phyloP scores from a whole-genome alignment of 805 yeast species.

The Candida parachauliodes region DNA sequence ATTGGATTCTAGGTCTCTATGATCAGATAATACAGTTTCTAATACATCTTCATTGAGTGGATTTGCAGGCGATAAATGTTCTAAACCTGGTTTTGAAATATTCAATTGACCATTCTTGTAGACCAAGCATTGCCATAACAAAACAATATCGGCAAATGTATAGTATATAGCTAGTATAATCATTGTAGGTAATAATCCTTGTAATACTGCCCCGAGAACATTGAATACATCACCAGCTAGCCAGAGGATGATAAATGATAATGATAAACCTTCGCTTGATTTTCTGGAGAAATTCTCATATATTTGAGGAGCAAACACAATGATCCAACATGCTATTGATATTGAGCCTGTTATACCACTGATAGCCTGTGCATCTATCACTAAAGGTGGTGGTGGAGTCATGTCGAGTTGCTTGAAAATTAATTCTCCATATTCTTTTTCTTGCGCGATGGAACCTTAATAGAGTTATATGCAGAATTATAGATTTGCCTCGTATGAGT shows the following conservation, averaged over 20 bases:
- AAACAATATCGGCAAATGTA: constrained; percentile 82
- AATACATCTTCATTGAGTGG: constrained; percentile 71
- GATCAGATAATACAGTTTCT: constrained; percentile 54
- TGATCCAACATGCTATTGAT: constrained; percentile 96
- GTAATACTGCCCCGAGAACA: constrained; percentile 84
- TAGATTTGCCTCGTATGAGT: not conserved
- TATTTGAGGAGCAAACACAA: constrained; percentile 95
- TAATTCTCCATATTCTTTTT: not conserved
- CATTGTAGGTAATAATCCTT: constrained; percentile 93
- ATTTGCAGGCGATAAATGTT: constrained; percentile 84
- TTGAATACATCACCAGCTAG: constrained; percentile 91
- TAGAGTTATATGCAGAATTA: constrained; percentile 1
- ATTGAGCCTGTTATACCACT: constrained; percentile 83
- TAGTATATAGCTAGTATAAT: constrained; percentile 87
- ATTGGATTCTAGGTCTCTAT: constrained; percentile 14
- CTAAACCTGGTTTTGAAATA: constrained; percentile 50
- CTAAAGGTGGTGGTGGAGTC: constrained; percentile 62
- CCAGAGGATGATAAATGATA: constrained; percentile 87
- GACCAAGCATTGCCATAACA: constrained; percentile 76
- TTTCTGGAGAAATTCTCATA: constrained; percentile 85
- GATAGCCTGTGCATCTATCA: constrained; percentile 64
- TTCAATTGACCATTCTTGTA: constrained; percentile 60
- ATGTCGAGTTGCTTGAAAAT: not conserved
- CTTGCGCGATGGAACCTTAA: not conserved
- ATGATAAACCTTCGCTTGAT: constrained; percentile 85